phyloP scores from a whole-genome alignment of 106 monocot species.

The Phalaenopsis equestris region DNA sequence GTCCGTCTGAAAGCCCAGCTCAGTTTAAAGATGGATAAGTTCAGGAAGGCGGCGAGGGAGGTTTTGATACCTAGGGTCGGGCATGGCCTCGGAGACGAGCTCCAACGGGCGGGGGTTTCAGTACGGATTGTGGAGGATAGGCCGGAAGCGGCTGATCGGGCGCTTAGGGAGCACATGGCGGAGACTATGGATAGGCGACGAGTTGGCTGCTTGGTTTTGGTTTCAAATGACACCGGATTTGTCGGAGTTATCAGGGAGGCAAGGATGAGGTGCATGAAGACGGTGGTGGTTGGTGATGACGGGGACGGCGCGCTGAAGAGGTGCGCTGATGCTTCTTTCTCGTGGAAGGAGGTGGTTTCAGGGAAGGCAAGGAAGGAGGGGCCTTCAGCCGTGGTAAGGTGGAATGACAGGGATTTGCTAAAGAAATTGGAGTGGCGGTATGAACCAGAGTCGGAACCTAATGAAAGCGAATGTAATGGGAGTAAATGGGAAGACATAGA shows the following conservation, averaged over 20 bases:
- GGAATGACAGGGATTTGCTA: constrained; percentile 57
- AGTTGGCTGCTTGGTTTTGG: constrained; percentile 47
- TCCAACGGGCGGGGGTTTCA: constrained; percentile 36
- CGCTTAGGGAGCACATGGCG: constrained; percentile 23
- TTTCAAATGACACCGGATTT: constrained; percentile 49
- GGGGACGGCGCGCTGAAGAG: constrained; percentile 47
- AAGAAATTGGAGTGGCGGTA: constrained; percentile 66
- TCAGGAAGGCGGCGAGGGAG: constrained; percentile 30
- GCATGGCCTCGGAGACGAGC: constrained; percentile 33
- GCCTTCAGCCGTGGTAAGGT: constrained; percentile 26
- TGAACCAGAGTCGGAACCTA: background rate
- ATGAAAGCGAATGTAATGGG: background rate
- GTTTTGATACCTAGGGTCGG: constrained; percentile 19
- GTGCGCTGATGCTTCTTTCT: constrained; percentile 46
- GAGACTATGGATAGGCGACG: constrained; percentile 32
- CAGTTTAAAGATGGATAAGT: constrained; percentile 38
- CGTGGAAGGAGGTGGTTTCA: constrained; percentile 56
- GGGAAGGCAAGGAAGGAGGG: constrained; percentile 64
- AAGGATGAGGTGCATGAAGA: constrained; percentile 46
- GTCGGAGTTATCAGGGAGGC: constrained; percentile 39
- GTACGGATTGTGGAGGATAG: constrained; percentile 23
- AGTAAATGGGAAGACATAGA: constrained; percentile 8
- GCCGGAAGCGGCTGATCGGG: constrained; percentile 19
- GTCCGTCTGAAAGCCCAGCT: constrained; percentile 31
- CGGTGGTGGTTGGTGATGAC: constrained; percentile 61